Evolutionary conservation across 2,329 filamentous ascomycete species (phyloP).

Genomic region (Fulvia fulva): DNA sequence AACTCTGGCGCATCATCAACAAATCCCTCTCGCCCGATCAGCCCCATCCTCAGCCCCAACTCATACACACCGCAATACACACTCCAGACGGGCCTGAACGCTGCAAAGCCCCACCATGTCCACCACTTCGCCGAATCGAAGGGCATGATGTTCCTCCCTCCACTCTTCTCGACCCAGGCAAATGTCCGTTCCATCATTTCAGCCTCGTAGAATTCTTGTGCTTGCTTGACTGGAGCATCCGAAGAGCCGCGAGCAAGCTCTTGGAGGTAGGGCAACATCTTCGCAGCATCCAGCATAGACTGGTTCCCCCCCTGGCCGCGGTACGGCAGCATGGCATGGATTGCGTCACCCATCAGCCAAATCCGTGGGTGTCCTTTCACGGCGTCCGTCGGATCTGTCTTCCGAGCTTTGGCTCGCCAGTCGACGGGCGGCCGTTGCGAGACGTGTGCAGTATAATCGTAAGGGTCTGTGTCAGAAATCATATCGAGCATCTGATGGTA

Average conservation of each 20-base stretch:
- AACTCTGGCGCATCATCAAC: neutral
- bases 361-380: neutral
- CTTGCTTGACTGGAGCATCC: neutral
- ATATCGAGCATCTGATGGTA: neutral
- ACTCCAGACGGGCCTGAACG: neutral
- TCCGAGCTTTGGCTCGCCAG: neutral
- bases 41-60: neutral
- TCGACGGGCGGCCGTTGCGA: neutral
- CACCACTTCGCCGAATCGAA: neutral
- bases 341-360: neutral
- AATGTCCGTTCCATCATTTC: neutral
- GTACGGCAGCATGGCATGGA: neutral
- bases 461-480: neutral
- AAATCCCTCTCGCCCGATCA: neutral
- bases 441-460: constrained; percentile 1
- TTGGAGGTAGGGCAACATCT: neutral
- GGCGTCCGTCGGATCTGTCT: neutral
- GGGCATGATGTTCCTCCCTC: neutral
- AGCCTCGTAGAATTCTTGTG: neutral
- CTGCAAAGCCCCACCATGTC: neutral
- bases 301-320: neutral
- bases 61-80: neutral
- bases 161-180: neutral
- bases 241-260: neutral
- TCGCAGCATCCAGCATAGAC: neutral